Percentiles rank a stretch among this genome's conserved stretches.
These are phyloP conservation scores for Thermoascus crustaceus DNA, from an alignment of 2,329 filamentous ascomycete genomes.

Conservation along the genomic window DNA sequence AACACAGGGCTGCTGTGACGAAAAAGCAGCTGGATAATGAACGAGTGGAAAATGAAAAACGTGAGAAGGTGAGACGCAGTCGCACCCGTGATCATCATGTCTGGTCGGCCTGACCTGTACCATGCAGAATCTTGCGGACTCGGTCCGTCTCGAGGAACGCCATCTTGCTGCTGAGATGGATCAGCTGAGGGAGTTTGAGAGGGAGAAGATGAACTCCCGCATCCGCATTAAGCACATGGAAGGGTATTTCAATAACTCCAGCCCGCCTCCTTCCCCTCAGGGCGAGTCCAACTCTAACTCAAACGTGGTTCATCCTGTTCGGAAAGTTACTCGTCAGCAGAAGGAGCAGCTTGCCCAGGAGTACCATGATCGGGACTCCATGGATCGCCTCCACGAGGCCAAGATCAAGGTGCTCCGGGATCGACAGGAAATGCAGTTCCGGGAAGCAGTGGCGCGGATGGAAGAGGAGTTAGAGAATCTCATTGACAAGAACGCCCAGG, in stretches of 20 bases:
- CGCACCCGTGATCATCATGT: neutral
- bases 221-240: conserved; percentile 42
- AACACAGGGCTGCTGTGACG: conserved; percentile 23
- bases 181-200: conserved; percentile 36
- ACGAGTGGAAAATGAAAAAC: conserved; percentile 26
- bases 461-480: conserved; percentile 31
- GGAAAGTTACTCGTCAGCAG: conserved; percentile 33
- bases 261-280: conserved; percentile 24
- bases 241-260: conserved; percentile 36
- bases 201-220: conserved; percentile 34
- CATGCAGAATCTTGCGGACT: conserved; percentile 28
- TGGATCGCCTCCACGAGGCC: conserved; percentile 36
- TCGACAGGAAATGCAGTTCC: conserved; percentile 35
- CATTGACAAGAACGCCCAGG: conserved; percentile 23
- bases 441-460: conserved; percentile 32
- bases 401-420: conserved; percentile 42
- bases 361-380: conserved; percentile 35
- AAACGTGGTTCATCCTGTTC: conserved; percentile 17
- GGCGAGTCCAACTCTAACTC: conserved; percentile 10
- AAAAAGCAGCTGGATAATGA: conserved; percentile 23
- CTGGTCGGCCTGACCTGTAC: neutral
- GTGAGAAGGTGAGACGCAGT: conserved; percentile 26
- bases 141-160: conserved; percentile 33
- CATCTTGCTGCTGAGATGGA: conserved; percentile 39
- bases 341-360: conserved; percentile 38